A percentile compares a stretch with the other conserved stretches of the same genome.
Evolutionary conservation across 257 asterid species (phyloP).

Genomic region (Lycium ferocissimum): DNA sequence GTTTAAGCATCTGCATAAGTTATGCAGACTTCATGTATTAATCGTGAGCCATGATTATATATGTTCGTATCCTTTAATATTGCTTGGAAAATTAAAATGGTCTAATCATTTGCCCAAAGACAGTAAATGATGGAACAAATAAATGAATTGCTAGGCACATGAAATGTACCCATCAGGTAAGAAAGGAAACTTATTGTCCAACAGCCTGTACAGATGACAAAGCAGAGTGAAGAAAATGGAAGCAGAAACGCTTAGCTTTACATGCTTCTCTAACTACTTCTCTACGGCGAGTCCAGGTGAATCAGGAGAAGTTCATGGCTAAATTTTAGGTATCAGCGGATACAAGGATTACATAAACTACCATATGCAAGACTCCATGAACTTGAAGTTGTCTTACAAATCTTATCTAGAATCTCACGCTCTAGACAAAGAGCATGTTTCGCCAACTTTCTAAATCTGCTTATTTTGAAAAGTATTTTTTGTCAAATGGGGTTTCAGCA

Average conservation of each 20-base stretch:
- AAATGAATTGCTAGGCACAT: not conserved
- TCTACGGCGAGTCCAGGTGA: slow-evolving; percentile 15
- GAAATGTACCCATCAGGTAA: slow-evolving; percentile 18
- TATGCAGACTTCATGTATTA: slow-evolving; percentile 15
- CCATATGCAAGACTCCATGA: not conserved
- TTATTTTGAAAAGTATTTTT: not conserved
- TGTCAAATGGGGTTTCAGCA: slow-evolving; percentile 13
- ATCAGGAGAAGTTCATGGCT: not conserved
- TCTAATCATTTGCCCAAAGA: not conserved
- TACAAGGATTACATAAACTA: not conserved
- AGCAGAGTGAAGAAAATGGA: slow-evolving; percentile 22
- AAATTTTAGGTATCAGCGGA: not conserved
- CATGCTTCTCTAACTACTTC: not conserved
- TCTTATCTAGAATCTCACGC: not conserved
- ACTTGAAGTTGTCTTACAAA: not conserved
- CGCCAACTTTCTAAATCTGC: not conserved
- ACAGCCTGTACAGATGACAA: not conserved
- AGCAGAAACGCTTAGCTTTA: not conserved
- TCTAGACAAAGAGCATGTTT: not conserved
- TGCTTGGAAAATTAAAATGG: not conserved
- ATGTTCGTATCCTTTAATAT: slow-evolving; percentile 13
- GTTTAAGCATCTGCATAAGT: slow-evolving; percentile 54
- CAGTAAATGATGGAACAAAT: not conserved
- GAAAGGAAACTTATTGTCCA: not conserved
- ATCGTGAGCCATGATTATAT: not conserved